These are phyloP conservation scores for Candida endomychidarum DNA, from an alignment of 805 yeast species.

Conservation along the genomic window DNA sequence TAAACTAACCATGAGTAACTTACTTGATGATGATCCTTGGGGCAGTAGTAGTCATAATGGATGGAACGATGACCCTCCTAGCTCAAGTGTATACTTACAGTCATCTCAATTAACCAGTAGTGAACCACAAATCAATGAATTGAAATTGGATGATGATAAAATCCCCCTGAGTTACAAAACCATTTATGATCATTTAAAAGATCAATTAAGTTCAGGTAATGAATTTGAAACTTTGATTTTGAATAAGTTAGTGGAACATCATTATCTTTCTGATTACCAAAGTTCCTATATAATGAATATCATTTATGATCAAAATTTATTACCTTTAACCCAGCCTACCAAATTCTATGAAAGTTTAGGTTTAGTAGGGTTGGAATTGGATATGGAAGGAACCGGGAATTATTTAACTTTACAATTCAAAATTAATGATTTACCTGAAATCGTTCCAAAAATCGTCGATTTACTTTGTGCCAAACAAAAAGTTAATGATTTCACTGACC, in stretches of 20 bases:
- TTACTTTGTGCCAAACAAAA: constrained; percentile 2
- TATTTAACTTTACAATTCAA: constrained; percentile 42
- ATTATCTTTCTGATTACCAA: constrained; percentile 30
- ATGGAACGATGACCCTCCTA: constrained; percentile 23
- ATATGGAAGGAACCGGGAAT: constrained; percentile 42
- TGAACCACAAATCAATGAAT: constrained; percentile 1
- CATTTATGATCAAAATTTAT: constrained; percentile 35
- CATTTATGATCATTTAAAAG: constrained; percentile 20
- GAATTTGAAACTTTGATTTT: constrained; percentile 32
- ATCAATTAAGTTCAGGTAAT: constrained; percentile 21
- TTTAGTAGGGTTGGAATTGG: constrained; percentile 41
- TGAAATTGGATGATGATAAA: constrained; percentile 16
- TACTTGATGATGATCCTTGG: constrained; percentile 33
- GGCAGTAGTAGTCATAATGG: constrained; percentile 27
- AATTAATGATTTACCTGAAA: constrained; percentile 33
- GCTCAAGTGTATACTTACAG: constrained; percentile 19
- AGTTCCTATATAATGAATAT: constrained; percentile 32
- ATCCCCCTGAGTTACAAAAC: constrained; percentile 32
- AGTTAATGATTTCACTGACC: constrained; percentile 21
- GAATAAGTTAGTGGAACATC: constrained; percentile 26
- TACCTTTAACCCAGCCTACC: constrained; percentile 27
- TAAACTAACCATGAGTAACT: constrained; percentile 8
- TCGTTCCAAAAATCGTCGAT: constrained; percentile 24
- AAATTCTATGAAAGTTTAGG: constrained; percentile 40
- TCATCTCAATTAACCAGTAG: constrained; percentile 23